Evolutionary conservation across 129 eudicot genomes (phyloP), one percentile per base, ranked within the genome.

Genomic region (Flaveria brownii): DNA sequence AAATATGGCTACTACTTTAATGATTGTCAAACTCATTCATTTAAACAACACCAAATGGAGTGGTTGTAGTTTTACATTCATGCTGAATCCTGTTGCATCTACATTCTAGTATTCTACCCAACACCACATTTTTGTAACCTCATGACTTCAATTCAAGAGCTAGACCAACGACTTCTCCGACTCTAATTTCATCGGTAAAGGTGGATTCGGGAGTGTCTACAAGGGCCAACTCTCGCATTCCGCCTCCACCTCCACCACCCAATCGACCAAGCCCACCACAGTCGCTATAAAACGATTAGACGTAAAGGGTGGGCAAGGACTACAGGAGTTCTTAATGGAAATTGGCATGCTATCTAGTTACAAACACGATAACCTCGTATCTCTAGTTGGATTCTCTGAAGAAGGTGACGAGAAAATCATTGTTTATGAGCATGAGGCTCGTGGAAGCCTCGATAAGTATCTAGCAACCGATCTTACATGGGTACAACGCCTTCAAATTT

Each of bases 151-250:
- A 50, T 78, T 62, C 46, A 30, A 79, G 47, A 61, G 25, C 73
- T 79, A 25, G 68, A 23, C 30, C 16, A 23, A 72, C 73, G n/a
- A 51, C 25, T 79, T 79, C 9, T 50, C 78, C 13, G 49, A 79
- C 2, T 6, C 43, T 2, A 61, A 62, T 30, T 33, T 47, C 67
- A 72, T 79, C 41, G 73, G 73, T 0, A 20, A 41, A 3, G 83
- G 83, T 9, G 82, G 77, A 5, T 78, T 78, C 1, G 82, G 82
- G 66, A 47, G 55, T 16, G 82, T 78, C 25, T 78, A 78, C n/a
- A 78, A 61, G 45, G 77, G 72, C 72, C 46, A 61, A 62, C 82
- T 78, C 16, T 65, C 33, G 3, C 2, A 11, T 14, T 26, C 78
- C 25, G 2, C 41, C 57, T 43, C 60, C 2, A 20, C 9, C 68